A percentile compares a stretch with the other conserved stretches of the same genome.
phyloP scores from a whole-genome alignment of 495 filamentous ascomycete species.

The Aspergillus sclerotioniger region DNA sequence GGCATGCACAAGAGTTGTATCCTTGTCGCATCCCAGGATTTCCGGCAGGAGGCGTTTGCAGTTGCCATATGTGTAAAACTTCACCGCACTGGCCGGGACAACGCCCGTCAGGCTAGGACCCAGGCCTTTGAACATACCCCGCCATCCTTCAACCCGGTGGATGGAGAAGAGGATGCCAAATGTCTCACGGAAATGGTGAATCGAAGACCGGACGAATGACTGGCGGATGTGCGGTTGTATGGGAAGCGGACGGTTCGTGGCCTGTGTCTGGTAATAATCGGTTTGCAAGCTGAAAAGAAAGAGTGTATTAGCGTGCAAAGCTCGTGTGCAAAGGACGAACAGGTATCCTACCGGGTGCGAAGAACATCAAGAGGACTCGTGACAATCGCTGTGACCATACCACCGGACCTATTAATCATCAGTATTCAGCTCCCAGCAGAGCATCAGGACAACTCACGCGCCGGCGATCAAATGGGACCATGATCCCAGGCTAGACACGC shows the following conservation, averaged over 20 bases:
- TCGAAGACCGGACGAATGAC: slow-evolving; percentile 28
- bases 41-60: slow-evolving; percentile 74
- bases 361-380: slow-evolving; percentile 88
- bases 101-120: slow-evolving; percentile 86
- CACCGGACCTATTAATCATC: slow-evolving; percentile 61
- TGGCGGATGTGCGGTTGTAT: slow-evolving; percentile 43
- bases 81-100: slow-evolving; percentile 81
- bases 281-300: slow-evolving; percentile 58
- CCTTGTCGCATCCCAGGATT: slow-evolving; percentile 43
- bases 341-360: slow-evolving; percentile 59
- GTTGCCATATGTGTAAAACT: slow-evolving; percentile 88
- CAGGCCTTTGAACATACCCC: slow-evolving; percentile 84
- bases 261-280: slow-evolving; percentile 70
- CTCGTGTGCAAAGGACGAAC: not conserved
- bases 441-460: slow-evolving; percentile 56
- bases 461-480: slow-evolving; percentile 87
- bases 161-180: slow-evolving; percentile 77
- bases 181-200: slow-evolving; percentile 71
- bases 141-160: slow-evolving; percentile 72
- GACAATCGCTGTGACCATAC: slow-evolving; percentile 78
- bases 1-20: slow-evolving; percentile 70
- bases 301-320: not conserved
- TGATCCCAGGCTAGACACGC: slow-evolving; percentile 12
- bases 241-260: slow-evolving; percentile 32
- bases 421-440: not conserved